A percentile compares a stretch with the other conserved stretches of the same genome.
Evolutionary conservation across 192 early-diverging fungal genomes (phyloP).

Genomic region (Umbelopsis ramanniana): DNA sequence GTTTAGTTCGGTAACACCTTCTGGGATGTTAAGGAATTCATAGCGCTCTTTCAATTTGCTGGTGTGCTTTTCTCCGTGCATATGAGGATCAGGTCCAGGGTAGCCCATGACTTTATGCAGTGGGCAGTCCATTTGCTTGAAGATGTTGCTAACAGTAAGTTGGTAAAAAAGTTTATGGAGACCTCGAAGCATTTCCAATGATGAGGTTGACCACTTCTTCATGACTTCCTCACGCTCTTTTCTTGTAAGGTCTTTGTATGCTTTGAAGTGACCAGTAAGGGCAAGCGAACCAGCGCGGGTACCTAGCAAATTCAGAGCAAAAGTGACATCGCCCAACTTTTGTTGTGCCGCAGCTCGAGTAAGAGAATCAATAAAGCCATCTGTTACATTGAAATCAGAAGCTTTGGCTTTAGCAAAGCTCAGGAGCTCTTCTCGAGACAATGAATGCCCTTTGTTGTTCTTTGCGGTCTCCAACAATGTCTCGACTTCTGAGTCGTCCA

Average conservation of each 20-base stretch:
- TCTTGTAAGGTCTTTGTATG: conserved; percentile 37
- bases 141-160: conserved; percentile 30
- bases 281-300: conserved; percentile 35
- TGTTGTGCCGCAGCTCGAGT: conserved; percentile 26
- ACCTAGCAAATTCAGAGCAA: conserved; percentile 34
- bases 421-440: conserved; percentile 29
- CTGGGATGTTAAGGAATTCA: conserved; percentile 56
- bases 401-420: conserved; percentile 34
- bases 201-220: conserved; percentile 29
- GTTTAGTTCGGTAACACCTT: conserved; percentile 38
- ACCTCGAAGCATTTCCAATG: conserved; percentile 29
- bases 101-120: conserved; percentile 57
- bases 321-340: conserved; percentile 22
- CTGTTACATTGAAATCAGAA: conserved; percentile 25
- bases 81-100: conserved; percentile 49
- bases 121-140: conserved; percentile 26
- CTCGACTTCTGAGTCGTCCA: conserved; percentile 41
- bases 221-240: conserved; percentile 40
- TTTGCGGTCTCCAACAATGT: conserved; percentile 36
- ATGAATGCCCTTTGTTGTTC: conserved; percentile 27
- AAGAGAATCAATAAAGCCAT: conserved; percentile 6
- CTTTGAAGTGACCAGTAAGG: conserved; percentile 32
- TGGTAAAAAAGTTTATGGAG: conserved; percentile 35
- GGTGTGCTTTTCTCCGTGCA: conserved; percentile 29
- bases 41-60: conserved; percentile 44